Evolutionary conservation across 2,329 filamentous ascomycete species (phyloP), one percentile per base, ranked within the genome.

Genomic region (Colletotrichum sp.): DNA sequence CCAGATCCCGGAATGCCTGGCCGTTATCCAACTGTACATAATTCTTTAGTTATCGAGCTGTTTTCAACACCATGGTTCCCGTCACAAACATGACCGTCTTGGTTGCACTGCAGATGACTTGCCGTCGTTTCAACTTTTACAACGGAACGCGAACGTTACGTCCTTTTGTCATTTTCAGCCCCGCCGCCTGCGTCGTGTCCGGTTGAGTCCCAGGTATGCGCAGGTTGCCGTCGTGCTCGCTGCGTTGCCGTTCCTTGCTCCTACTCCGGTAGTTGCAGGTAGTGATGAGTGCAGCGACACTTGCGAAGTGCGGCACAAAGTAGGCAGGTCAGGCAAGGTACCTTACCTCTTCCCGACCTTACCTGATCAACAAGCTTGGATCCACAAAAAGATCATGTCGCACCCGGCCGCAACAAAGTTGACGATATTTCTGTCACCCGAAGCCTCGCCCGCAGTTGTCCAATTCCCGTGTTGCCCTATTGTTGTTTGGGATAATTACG

Each of bases 71-170:
- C 67, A 71, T 43, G 39, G 57, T 48, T 39, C 59, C 66, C n/a
- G n/a, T 71, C 67, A 36, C 59, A 57, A 64, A 71, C 32, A 36
- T 63, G n/a, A 26, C 34, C 64, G 18, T 24, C 52, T 30, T 55
- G 67, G 71, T 74, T 48, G 60, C 60, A 71, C 71, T 21, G 32
- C 66, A 57, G 57, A 43, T 57, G 63, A 66, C 21, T 52, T 52
- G 43, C 57, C 71, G 63, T 72, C 70, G 67, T 74, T 74, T 70
- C 67, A 64, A 71, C 67, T 26, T 24, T 13, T 39, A 66, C n/a
- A 32, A 21, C 43, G 43, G 43, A 48, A 52, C 43, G n/a, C 43
- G 43, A 52, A 21, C 10, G n/a, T 59, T 60, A 57, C 55, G 39
- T 30, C 61, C 61, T 32, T 24, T n/a, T 52, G 71, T 70, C 26